A percentile compares a stretch with the other conserved stretches of the same genome.
Conservation (phyloP, 202 grass and related monocot species). For the Panicum hallii region DNA sequence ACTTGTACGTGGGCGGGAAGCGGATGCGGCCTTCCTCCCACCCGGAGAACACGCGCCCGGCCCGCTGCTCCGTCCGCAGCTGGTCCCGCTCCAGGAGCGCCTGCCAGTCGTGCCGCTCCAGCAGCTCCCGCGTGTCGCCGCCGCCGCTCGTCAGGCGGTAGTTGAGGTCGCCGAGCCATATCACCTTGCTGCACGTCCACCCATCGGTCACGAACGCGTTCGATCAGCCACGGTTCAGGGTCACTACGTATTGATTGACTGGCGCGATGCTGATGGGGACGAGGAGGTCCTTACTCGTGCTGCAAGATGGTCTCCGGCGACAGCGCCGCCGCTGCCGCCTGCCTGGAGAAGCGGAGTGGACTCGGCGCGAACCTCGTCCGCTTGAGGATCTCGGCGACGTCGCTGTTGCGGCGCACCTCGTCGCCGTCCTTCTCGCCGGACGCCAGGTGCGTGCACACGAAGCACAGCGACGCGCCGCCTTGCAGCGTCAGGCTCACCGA, state of each 20-base stretch:
- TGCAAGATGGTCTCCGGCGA: conserved; percentile 77
- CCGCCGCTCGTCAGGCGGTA: conserved; percentile 57
- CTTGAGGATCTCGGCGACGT: conserved; percentile 81
- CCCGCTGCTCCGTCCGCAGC: conserved; percentile 67
- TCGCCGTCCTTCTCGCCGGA: conserved; percentile 93
- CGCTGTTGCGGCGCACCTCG: conserved; percentile 74
- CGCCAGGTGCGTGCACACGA: conserved; percentile 91
- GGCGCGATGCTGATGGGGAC: not conserved
- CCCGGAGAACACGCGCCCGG: conserved; percentile 67
- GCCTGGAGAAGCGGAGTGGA: not conserved
- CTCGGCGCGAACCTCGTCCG: conserved; percentile 62
- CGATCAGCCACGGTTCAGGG: not conserved
- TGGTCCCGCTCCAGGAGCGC: conserved; percentile 74
- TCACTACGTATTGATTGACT: not conserved
- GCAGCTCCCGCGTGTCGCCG: conserved; percentile 41
- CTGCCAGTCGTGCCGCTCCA: conserved; percentile 72
- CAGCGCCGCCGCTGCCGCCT: not conserved
- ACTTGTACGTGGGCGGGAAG: conserved; percentile 96
- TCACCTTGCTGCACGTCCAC: conserved; percentile 61
- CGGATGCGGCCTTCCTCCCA: conserved; percentile 86
- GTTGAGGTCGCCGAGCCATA: conserved; percentile 94
- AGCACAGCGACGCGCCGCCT: conserved; percentile 66
- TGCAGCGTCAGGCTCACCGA: conserved; percentile 88
- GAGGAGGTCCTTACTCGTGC: conserved; percentile 56
- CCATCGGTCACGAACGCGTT: not conserved